Conservation (phyloP, 2,329 filamentous ascomycete genomes). For the Grosmannia clavigera region DNA sequence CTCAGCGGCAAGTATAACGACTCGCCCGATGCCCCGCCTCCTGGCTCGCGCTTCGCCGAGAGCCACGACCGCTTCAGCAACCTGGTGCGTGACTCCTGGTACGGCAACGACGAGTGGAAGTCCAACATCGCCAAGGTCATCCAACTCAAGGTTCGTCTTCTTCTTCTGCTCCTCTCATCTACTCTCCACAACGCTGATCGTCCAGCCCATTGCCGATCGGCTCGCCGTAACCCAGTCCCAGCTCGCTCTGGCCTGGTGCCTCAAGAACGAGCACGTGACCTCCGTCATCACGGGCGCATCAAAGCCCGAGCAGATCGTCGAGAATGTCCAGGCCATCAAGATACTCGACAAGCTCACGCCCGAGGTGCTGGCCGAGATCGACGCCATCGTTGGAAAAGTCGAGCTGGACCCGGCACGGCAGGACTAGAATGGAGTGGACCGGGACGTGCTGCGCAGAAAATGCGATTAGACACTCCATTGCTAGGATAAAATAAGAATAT, state of each 20-base stretch:
- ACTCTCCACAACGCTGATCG: background rate
- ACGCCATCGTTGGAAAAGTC: constrained; percentile 22
- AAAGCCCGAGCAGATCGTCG: constrained; percentile 36
- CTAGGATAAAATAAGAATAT: background rate
- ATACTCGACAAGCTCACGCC: constrained; percentile 35
- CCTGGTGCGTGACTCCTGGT: constrained; percentile 21
- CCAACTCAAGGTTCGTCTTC: constrained; percentile 15
- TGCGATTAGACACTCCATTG: background rate
- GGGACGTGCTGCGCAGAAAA: background rate
- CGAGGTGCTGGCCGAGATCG: constrained; percentile 38
- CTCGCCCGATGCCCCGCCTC: constrained; percentile 23
- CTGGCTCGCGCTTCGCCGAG: constrained; percentile 44
- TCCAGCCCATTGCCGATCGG: constrained; percentile 38
- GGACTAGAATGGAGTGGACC: background rate
- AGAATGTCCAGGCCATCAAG: constrained; percentile 35
- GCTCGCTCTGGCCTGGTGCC: constrained; percentile 39
- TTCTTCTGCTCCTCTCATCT: background rate
- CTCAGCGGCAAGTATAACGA: constrained; percentile 52
- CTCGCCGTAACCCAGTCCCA: constrained; percentile 40
- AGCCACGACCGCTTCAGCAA: constrained; percentile 43
- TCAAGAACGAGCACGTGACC: constrained; percentile 41
- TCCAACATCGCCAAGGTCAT: constrained; percentile 31
- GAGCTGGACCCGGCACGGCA: constrained; percentile 4
- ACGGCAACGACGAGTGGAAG: constrained; percentile 37
- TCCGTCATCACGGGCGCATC: constrained; percentile 41